phyloP scores from a whole-genome alignment of 352 stramenopile species.

The Saprolegnia diclina region DNA sequence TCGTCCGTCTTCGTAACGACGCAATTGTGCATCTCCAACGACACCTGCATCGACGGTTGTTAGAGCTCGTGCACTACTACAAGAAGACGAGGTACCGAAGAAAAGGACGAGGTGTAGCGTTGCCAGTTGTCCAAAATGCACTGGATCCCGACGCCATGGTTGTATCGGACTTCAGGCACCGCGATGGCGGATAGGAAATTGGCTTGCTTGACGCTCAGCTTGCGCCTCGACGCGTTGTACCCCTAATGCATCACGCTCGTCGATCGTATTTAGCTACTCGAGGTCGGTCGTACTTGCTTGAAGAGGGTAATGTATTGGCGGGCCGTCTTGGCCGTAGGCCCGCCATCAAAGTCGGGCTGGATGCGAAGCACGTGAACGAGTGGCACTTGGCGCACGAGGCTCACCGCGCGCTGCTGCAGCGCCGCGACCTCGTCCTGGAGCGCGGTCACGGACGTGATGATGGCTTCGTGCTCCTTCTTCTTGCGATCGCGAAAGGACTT shows the following conservation, averaged over 20 bases:
- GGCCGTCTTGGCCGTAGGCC: constrained; percentile 3
- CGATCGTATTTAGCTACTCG: background rate
- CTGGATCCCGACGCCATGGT: constrained; percentile 13
- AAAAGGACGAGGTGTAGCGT: constrained; percentile 22
- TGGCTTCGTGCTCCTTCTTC: constrained; percentile 21
- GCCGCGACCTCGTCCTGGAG: constrained; percentile 14
- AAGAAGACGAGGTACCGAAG: background rate
- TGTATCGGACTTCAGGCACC: background rate
- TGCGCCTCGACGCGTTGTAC: constrained; percentile 14
- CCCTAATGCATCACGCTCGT: background rate
- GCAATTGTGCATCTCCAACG: constrained; percentile 11
- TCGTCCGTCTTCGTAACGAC: constrained; percentile 26
- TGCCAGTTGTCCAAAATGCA: constrained; percentile 22
- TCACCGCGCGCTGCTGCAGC: constrained; percentile 1
- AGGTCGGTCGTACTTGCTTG: constrained; percentile 10
- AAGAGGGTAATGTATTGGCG: constrained; percentile 25
- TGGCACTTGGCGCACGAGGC: constrained; percentile 15
- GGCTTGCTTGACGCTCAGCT: constrained; percentile 10
- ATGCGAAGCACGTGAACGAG: background rate
- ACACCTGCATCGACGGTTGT: background rate
- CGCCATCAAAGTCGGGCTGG: constrained; percentile 26
- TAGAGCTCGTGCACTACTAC: background rate
- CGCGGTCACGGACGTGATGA: constrained; percentile 9
- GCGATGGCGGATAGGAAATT: constrained; percentile 14
- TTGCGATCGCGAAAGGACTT: constrained; percentile 25